phyloP scores from a whole-genome alignment of 2,329 filamentous ascomycete species.

The Xylariaceae sp. region DNA sequence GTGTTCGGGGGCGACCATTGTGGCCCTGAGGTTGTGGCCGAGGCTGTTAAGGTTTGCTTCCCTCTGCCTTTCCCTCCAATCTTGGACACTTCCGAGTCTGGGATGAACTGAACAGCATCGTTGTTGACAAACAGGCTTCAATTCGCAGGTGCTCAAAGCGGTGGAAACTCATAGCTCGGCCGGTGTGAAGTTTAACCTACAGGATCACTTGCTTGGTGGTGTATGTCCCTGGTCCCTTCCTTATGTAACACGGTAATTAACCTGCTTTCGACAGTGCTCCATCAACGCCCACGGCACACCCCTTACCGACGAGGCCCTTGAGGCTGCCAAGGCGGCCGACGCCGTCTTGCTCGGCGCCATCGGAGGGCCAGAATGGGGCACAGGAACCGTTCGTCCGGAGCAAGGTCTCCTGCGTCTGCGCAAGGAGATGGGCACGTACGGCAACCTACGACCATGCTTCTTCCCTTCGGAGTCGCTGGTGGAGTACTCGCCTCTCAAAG shows the following conservation, averaged over 20 bases:
- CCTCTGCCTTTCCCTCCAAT: too few species aligned
- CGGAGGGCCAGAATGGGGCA: slow-evolving; percentile 95
- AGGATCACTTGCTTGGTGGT: slow-evolving; percentile 85
- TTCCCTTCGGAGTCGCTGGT: slow-evolving; percentile 86
- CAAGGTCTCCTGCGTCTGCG: slow-evolving; percentile 86
- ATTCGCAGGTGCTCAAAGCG: slow-evolving; percentile 64
- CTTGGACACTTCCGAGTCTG: too few species aligned
- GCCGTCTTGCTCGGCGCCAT: slow-evolving; percentile 91
- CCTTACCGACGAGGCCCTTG: slow-evolving; percentile 76
- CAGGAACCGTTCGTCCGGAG: slow-evolving; percentile 80
- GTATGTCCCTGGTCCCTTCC: slow-evolving; percentile 30
- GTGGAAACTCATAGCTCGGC: slow-evolving; percentile 67
- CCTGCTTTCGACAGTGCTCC: slow-evolving; percentile 59
- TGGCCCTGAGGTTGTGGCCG: slow-evolving; percentile 79
- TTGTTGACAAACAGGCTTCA: background rate
- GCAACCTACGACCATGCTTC: slow-evolving; percentile 92
- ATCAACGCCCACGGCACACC: slow-evolving; percentile 77
- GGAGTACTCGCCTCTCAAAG: slow-evolving; percentile 80
- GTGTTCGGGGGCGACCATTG: slow-evolving; percentile 81
- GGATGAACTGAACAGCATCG: background rate
- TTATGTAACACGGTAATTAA: slow-evolving; percentile 4
- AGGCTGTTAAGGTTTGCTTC: slow-evolving; percentile 74
- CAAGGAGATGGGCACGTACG: slow-evolving; percentile 90
- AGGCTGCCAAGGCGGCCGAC: slow-evolving; percentile 76
- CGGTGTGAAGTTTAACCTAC: slow-evolving; percentile 75